Evolutionary conservation across 257 asterid species (phyloP).

Genomic region (Fraxinus cuspidata): DNA sequence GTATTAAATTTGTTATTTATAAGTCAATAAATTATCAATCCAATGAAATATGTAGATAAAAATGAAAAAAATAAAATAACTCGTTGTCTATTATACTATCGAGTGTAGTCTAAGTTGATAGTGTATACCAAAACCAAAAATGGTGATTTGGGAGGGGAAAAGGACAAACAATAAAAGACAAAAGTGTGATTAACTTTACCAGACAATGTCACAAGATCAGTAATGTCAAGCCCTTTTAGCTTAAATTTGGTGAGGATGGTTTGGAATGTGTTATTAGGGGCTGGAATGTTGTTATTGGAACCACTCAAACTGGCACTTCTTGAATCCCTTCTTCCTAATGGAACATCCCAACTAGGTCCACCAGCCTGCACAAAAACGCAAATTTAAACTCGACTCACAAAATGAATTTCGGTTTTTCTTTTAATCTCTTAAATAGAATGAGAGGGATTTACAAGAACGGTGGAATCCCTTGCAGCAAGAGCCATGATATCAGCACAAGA

Average conservation of each 20-base stretch:
- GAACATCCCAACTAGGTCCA: slow-evolving; percentile 90
- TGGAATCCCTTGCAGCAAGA: slow-evolving; percentile 83
- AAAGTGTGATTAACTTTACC: slow-evolving; percentile 39
- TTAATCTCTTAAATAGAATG: background rate
- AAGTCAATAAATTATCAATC: background rate
- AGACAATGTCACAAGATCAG: slow-evolving; percentile 83
- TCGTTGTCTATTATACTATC: no score
- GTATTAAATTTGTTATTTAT: no score
- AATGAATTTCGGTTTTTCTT: background rate
- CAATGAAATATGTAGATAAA: no score
- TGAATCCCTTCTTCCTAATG: slow-evolving; percentile 87
- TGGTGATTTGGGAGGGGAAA: background rate
- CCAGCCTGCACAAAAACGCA: slow-evolving; percentile 41
- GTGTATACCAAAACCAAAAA: no score
- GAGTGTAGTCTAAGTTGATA: background rate
- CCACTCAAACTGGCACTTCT: slow-evolving; percentile 85
- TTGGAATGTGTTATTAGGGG: slow-evolving; percentile 87
- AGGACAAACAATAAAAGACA: background rate
- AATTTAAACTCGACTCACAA: background rate
- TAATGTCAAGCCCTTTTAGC: slow-evolving; percentile 66
- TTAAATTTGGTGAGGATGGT: slow-evolving; percentile 85
- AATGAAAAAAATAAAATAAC: no score
- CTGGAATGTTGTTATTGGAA: slow-evolving; percentile 86
- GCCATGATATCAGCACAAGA: slow-evolving; percentile 92
- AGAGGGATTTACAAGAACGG: slow-evolving; percentile 54